Evolutionary conservation across 768 basidiomycete species (phyloP).

Genomic region (Tephrocybe sp.): DNA sequence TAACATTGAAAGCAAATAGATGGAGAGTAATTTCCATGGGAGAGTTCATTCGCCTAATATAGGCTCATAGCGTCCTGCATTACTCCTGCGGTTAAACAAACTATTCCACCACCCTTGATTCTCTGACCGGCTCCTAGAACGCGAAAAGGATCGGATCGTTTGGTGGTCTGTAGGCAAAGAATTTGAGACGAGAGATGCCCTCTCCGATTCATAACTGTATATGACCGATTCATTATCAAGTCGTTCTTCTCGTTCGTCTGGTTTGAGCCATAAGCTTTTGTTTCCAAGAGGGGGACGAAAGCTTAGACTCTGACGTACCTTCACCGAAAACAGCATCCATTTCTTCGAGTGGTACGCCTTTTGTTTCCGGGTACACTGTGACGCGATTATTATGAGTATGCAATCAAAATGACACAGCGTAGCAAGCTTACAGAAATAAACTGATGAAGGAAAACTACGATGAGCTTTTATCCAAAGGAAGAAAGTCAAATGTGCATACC

Average conservation of each 20-base stretch:
- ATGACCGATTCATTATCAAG: constrained; percentile 51
- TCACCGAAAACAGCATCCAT: constrained; percentile 92
- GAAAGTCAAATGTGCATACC: constrained; percentile 42
- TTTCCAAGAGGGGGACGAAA: too few species aligned
- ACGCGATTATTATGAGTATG: constrained; percentile 6
- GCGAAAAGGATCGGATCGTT: constrained; percentile 28
- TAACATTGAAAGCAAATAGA: not conserved
- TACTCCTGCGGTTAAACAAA: constrained; percentile 39
- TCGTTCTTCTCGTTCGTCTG: constrained; percentile 51
- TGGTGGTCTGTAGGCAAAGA: constrained; percentile 36
- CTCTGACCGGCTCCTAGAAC: constrained; percentile 17
- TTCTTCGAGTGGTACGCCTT: constrained; percentile 84
- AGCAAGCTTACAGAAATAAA: constrained; percentile 69
- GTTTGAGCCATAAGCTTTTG: not conserved
- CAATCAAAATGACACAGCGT: not conserved
- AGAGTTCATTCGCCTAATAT: constrained; percentile 14
- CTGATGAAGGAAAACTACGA: constrained; percentile 28
- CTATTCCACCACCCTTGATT: constrained; percentile 50
- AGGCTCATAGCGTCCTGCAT: constrained; percentile 29
- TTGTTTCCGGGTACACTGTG: constrained; percentile 84
- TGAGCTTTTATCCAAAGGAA: not conserved
- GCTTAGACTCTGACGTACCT: too few species aligned
- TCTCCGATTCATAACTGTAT: constrained; percentile 34
- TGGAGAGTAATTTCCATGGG: not conserved
- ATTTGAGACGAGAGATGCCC: constrained; percentile 52